Conservation (phyloP, 1,284 basidiomycete species). For the Boletellus deceptivus region DNA sequence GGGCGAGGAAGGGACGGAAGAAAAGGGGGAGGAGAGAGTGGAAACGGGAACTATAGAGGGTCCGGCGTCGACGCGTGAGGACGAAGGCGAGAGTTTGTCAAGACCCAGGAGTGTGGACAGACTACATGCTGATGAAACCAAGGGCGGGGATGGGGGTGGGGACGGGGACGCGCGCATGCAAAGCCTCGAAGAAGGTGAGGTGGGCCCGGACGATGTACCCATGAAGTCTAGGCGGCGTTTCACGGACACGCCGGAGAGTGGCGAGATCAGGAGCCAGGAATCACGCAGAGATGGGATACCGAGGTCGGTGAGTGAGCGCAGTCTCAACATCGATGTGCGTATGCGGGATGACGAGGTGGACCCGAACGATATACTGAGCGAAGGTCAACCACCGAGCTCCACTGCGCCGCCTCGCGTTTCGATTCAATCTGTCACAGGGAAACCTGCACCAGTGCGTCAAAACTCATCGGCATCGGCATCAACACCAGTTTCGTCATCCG, state of each 20-base stretch:
- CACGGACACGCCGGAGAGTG: slow-evolving; percentile 11
- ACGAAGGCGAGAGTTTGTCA: background rate
- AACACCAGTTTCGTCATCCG: background rate
- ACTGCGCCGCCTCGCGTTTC: background rate
- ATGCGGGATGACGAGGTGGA: background rate
- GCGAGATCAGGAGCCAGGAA: slow-evolving; percentile 19
- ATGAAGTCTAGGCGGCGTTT: background rate
- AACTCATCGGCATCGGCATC: background rate
- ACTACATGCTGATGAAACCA: background rate
- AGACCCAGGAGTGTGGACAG: background rate
- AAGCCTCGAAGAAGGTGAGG: slow-evolving; percentile 23
- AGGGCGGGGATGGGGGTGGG: too few relatives aligned
- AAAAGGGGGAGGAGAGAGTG: background rate
- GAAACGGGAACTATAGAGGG: background rate
- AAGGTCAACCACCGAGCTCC: background rate
- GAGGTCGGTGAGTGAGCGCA: background rate
- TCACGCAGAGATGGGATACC: background rate
- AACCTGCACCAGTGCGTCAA: background rate
- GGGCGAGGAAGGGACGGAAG: background rate
- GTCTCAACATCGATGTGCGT: background rate
- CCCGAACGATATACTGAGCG: background rate
- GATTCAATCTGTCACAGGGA: background rate
- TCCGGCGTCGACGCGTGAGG: background rate
- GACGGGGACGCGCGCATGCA: slow-evolving; percentile 5
- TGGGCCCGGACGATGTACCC: slow-evolving; percentile 7